Percentiles rank a stretch among this genome's conserved stretches.
phyloP scores from a whole-genome alignment of 2,329 filamentous ascomycete species.

The Phialophora macrospora region DNA sequence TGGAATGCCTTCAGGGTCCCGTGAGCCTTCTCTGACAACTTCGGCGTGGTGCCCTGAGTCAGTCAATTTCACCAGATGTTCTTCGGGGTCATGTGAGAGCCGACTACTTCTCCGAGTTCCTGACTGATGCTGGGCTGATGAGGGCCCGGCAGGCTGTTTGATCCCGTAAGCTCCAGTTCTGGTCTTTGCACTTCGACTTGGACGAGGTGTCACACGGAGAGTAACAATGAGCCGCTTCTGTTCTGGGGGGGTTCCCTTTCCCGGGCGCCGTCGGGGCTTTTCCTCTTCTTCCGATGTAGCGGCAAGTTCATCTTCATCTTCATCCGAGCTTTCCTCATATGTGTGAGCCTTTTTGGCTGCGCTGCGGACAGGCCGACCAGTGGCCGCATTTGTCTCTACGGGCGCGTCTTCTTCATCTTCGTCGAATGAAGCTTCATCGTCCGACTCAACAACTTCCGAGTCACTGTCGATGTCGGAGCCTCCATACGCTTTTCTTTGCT shows the following conservation, averaged over 20 bases:
- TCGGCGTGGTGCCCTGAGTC: conserved; percentile 64
- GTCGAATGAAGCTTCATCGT: conserved; percentile 51
- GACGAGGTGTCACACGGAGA: conserved; percentile 39
- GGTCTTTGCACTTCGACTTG: conserved; percentile 40
- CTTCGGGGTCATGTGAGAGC: conserved; percentile 61
- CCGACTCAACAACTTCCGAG: conserved; percentile 49
- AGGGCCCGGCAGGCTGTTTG: conserved; percentile 39
- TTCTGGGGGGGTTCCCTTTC: conserved; percentile 41
- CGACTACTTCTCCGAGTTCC: conserved; percentile 60
- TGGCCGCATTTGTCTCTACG: conserved; percentile 59
- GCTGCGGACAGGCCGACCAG: conserved; percentile 59
- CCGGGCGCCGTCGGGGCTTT: conserved; percentile 37
- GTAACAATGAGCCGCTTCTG: conserved; percentile 34
- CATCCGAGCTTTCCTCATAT: conserved; percentile 61
- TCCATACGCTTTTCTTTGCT: conserved; percentile 46
- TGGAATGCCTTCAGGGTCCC: conserved; percentile 55
- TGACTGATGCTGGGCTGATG: conserved; percentile 39
- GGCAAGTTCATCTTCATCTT: conserved; percentile 38
- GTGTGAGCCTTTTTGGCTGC: conserved; percentile 59
- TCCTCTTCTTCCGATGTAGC: conserved; percentile 36
- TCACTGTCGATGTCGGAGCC: conserved; percentile 53
- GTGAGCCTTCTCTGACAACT: conserved; percentile 59
- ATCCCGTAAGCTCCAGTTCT: conserved; percentile 43
- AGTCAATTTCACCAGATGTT: conserved; percentile 62
- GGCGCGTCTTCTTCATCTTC: conserved; percentile 49